Evolutionary conservation across 2,329 filamentous ascomycete genomes (phyloP).

Genomic region (Trichoderma sp.): DNA sequence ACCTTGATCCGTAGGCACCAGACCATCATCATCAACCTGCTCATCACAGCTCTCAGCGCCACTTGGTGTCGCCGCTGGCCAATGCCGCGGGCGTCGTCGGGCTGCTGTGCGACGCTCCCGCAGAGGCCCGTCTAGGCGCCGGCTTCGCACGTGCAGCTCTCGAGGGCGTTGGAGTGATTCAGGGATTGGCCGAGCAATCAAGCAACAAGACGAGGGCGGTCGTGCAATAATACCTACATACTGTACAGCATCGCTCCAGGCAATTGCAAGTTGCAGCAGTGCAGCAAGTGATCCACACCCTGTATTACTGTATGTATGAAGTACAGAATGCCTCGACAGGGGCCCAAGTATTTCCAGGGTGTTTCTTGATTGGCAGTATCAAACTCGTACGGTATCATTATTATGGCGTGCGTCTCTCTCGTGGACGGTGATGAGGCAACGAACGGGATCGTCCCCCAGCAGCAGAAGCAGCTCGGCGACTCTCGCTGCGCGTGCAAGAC

Average conservation of each 20-base stretch:
- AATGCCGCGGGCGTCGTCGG: constrained; percentile 12
- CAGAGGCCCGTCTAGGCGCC: constrained; percentile 15
- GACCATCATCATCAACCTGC: constrained; percentile 2
- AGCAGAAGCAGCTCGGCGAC: not conserved
- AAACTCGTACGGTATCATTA: too few species aligned
- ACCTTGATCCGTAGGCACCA: too few species aligned
- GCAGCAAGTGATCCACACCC: too few species aligned
- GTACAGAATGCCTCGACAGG: not conserved
- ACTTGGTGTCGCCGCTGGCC: constrained; percentile 7
- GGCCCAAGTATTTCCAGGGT: not conserved
- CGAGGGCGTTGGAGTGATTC: not conserved
- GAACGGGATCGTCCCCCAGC: constrained; percentile 18
- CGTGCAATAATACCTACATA: not conserved
- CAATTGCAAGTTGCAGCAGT: too few species aligned
- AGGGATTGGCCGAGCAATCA: too few species aligned
- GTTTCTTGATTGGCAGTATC: not conserved
- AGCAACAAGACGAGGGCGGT: too few species aligned
- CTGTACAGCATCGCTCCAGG: not conserved
- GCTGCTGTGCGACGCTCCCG: constrained; percentile 14
- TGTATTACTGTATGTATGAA: not conserved
- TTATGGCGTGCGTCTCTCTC: constrained; percentile 21
- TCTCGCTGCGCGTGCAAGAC: too few species aligned
- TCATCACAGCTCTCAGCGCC: constrained; percentile 4
- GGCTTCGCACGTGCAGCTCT: constrained; percentile 7
- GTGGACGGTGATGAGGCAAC: too few species aligned